Evolutionary conservation across 805 yeast species (phyloP), one percentile per base, ranked within the genome.

Genomic region (Cyberlindnera bimundalis): DNA sequence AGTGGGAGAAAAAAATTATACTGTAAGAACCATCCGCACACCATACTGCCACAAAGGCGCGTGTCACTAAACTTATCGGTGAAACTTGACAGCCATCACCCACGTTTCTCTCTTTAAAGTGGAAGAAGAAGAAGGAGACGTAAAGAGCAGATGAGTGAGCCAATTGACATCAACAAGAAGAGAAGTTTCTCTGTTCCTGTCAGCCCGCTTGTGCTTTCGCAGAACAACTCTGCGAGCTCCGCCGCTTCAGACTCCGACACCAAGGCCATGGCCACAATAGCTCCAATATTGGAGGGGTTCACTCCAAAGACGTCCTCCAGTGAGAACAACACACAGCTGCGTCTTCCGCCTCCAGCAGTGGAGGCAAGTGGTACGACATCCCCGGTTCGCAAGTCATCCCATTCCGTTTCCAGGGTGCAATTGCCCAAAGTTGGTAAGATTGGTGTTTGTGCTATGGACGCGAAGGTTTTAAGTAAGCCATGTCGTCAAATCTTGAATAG

Each of bases 391-490:
- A 49, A 48, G 41, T 8, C 48, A 1, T 46, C 50, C 6, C 28
- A 33, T 11, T 38, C 53, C 3, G 33, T 33, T 17, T 25, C 43
- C 2, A 52, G 43, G 10, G 75, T 80, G 4, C 71, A 73, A 47
- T 55, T 80, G 37, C 87, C 86, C 4, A 79, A 74, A 50, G 78
- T 90, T 48, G 98, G 99, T 29, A 90, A 87, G 51, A 87, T 93
- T 52, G 99, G 99, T 39, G 96, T 93, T 2, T 93, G 99, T 66
- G 99, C 99, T 10, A 90, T 93, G 97, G 99, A 93, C 63, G 82
- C 90, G 44, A 93, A 93, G 63, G 99, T 90, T 2, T 73, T 95
- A 57, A 84, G 95, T 32, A 93, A 93, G 66, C 99, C 99, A 2
- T 91, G 97, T 59, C 71, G 98, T 44, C 86, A 85, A 46, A 93